Percentiles rank a stretch among this genome's conserved stretches.
phyloP scores from a whole-genome alignment of 2,329 filamentous ascomycete genomes.

The Trichophaea hybrida region DNA sequence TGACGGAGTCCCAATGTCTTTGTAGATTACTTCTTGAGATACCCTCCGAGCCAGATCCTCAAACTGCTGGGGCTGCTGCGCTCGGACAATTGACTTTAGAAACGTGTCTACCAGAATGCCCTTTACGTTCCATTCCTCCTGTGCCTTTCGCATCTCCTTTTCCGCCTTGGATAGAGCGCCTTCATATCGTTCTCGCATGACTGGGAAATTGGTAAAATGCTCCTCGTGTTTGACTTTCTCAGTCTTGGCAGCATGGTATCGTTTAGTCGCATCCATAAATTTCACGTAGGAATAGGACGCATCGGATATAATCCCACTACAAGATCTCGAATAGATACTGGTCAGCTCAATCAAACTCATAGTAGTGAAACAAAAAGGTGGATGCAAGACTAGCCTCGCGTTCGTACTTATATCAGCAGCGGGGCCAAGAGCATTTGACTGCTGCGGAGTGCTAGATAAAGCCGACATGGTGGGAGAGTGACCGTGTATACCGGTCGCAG shows the following conservation, averaged over 20 bases:
- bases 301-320: neutral
- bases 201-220: constrained; percentile 15
- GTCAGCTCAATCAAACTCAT: neutral
- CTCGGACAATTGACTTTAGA: constrained; percentile 3
- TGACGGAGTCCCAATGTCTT: constrained; percentile 7
- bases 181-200: constrained; percentile 18
- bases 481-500: constrained; percentile 10
- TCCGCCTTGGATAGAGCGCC: constrained; percentile 7
- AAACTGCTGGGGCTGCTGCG: constrained; percentile 1
- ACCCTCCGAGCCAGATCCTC: constrained; percentile 1
- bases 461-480: constrained; percentile 3
- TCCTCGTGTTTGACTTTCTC: constrained; percentile 10
- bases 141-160: constrained; percentile 8
- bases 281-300: neutral
- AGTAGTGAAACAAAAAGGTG: neutral
- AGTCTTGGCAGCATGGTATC: constrained; percentile 7
- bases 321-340: neutral
- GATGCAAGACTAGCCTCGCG: neutral
- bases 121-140: constrained; percentile 7
- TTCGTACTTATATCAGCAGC: neutral
- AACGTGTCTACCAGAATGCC: constrained; percentile 7
- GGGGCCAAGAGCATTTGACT: neutral
- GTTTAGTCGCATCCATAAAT: neutral
- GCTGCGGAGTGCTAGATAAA: neutral
- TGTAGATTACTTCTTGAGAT: too few species aligned